Conservation (phyloP, 2,329 filamentous ascomycete genomes). For the Pyricularia sp. region DNA sequence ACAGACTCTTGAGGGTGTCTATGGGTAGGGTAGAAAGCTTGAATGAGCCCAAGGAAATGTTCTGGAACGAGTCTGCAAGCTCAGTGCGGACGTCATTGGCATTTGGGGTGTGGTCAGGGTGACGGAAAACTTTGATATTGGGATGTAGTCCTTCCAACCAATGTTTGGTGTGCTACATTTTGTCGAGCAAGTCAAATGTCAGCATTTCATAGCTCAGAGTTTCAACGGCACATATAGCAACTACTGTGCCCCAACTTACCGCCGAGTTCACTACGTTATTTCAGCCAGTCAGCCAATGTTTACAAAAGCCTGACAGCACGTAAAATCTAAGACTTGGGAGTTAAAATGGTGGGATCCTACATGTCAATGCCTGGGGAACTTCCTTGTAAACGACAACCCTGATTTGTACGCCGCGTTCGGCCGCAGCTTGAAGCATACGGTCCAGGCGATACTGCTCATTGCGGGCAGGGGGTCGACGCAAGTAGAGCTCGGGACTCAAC, state of each 20-base stretch:
- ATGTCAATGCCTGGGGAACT: slow-evolving; percentile 68
- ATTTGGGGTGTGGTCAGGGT: slow-evolving; percentile 79
- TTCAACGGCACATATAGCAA: slow-evolving; percentile 16
- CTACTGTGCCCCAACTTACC: neutral
- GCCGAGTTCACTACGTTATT: slow-evolving; percentile 7
- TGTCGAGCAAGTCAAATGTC: neutral
- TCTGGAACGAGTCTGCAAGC: slow-evolving; percentile 52
- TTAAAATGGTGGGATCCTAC: slow-evolving; percentile 44
- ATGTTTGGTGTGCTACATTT: slow-evolving; percentile 64
- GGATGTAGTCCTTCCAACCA: slow-evolving; percentile 66
- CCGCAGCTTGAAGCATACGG: slow-evolving; percentile 70
- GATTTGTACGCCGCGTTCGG: slow-evolving; percentile 73
- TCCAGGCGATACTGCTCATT: slow-evolving; percentile 82
- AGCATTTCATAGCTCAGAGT: neutral
- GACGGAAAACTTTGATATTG: slow-evolving; percentile 82
- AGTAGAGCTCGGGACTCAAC: slow-evolving; percentile 80
- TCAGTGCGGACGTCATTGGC: slow-evolving; percentile 57
- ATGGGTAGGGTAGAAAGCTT: slow-evolving; percentile 55
- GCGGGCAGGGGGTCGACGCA: slow-evolving; percentile 70
- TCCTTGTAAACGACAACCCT: slow-evolving; percentile 92
- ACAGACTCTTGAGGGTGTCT: slow-evolving; percentile 68
- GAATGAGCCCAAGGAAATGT: slow-evolving; percentile 37
- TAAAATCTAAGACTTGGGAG: no score
- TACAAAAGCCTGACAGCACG: slow-evolving; percentile 1
- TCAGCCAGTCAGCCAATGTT: neutral